A percentile compares a stretch with the other conserved stretches of the same genome.
Conservation (phyloP, 306 rosid genomes). For the Canavalia gladiata region DNA sequence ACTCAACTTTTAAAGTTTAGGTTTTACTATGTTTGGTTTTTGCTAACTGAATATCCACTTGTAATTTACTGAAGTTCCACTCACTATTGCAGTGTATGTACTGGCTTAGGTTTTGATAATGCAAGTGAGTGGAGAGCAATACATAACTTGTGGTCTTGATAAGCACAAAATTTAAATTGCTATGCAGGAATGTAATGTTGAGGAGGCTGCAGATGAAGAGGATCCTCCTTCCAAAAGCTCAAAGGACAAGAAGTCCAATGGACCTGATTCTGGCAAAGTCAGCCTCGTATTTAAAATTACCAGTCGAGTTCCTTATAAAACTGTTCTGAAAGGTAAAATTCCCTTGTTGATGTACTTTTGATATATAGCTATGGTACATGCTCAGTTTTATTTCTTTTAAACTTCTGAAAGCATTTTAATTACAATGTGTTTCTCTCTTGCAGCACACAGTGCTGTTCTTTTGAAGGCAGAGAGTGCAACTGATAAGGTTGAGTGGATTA, state of each 20-base stretch:
- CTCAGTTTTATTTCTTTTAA: not conserved
- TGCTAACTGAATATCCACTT: constrained; percentile 10
- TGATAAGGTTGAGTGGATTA: constrained; percentile 90
- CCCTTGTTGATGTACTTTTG: constrained; percentile 13
- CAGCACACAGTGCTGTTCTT: constrained; percentile 87
- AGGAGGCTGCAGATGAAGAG: constrained; percentile 83
- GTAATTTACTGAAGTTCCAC: constrained; percentile 22
- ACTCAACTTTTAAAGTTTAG: not conserved
- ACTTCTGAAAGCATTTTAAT: constrained; percentile 12
- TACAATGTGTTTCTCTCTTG: constrained; percentile 45
- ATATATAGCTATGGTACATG: not conserved
- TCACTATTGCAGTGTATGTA: not conserved
- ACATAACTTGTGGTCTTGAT: constrained; percentile 29
- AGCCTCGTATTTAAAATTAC: constrained; percentile 87
- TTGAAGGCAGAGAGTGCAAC: constrained; percentile 88
- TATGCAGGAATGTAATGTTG: constrained; percentile 84
- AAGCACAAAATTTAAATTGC: constrained; percentile 34
- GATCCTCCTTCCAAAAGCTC: constrained; percentile 83
- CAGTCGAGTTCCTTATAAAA: constrained; percentile 89
- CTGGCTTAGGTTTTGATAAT: constrained; percentile 28
- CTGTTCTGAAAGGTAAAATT: constrained; percentile 82
- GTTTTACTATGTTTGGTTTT: constrained; percentile 9
- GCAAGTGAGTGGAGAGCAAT: constrained; percentile 1
- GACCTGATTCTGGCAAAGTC: constrained; percentile 78
- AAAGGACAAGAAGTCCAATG: constrained; percentile 90